Percentiles rank a stretch among this genome's conserved stretches.
These are phyloP conservation scores for Penicillium sp. DNA, from an alignment of 2,329 filamentous ascomycete genomes.

Conservation along the genomic window DNA sequence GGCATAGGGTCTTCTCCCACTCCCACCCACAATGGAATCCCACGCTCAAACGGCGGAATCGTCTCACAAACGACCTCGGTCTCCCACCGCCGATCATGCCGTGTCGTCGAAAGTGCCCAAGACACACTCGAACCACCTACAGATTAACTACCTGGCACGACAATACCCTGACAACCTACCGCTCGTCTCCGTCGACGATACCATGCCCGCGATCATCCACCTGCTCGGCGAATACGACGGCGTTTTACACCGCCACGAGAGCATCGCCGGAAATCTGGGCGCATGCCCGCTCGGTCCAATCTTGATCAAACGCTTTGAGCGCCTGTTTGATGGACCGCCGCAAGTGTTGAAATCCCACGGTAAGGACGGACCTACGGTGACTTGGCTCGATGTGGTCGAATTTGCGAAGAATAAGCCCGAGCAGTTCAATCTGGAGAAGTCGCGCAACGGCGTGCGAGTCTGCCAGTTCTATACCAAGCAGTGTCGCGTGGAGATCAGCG, in stretches of 20 bases:
- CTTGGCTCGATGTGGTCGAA: constrained; percentile 82
- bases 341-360: constrained; percentile 61
- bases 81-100: constrained; percentile 41
- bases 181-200: constrained; percentile 63
- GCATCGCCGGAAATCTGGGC: constrained; percentile 78
- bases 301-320: constrained; percentile 79
- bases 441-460: constrained; percentile 65
- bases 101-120: constrained; percentile 53
- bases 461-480: constrained; percentile 83
- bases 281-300: constrained; percentile 79
- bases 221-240: constrained; percentile 80
- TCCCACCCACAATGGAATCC: constrained; percentile 31
- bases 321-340: constrained; percentile 79
- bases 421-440: constrained; percentile 70
- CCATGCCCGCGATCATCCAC: constrained; percentile 68
- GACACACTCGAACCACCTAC: constrained; percentile 57
- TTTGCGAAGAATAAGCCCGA: constrained; percentile 77
- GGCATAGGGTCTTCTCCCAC: neutral
- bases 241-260: constrained; percentile 80
- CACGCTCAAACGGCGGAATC: constrained; percentile 35
- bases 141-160: constrained; percentile 66
- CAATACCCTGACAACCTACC: constrained; percentile 62
- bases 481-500: constrained; percentile 76
- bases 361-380: constrained; percentile 61
- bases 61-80: constrained; percentile 46